Conservation (phyloP, 495 filamentous ascomycete species). For the Margaritispora aquatica region DNA sequence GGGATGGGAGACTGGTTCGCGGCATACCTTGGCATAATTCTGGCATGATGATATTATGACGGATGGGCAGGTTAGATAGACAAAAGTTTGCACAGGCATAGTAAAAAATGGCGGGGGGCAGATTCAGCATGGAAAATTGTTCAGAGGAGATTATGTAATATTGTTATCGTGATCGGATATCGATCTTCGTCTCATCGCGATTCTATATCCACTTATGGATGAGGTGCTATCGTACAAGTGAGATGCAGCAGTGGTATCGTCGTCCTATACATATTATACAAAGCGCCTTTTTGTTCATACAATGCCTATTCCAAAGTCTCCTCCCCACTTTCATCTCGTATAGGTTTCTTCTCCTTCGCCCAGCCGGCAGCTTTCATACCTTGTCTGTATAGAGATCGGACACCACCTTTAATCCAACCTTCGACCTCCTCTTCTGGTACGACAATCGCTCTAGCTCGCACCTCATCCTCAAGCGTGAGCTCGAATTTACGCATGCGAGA, state of each 20-base stretch:
- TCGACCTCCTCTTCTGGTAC: conserved; percentile 62
- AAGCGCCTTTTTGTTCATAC: neutral
- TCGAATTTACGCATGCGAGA: conserved; percentile 77
- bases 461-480: conserved; percentile 58
- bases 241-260: conserved; percentile 11
- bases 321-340: conserved; percentile 1
- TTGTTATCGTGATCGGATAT: conserved; percentile 2
- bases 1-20: neutral
- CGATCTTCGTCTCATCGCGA: neutral
- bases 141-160: conserved; percentile 16
- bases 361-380: conserved; percentile 8
- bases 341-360: conserved; percentile 11
- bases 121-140: neutral
- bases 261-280: conserved; percentile 7
- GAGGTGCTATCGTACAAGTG: neutral
- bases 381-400: conserved; percentile 17
- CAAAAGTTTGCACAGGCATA: conserved; percentile 20
- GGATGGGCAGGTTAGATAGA: conserved; percentile 14
- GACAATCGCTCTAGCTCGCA: conserved; percentile 52
- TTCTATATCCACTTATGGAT: neutral
- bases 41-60: conserved; percentile 9
- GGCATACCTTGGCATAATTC: neutral
- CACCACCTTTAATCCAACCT: conserved; percentile 49
- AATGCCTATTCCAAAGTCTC: conserved; percentile 12
- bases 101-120: neutral